Evolutionary conservation across 495 filamentous ascomycete genomes (phyloP).

Genomic region (Hypoxylon cercidicola): DNA sequence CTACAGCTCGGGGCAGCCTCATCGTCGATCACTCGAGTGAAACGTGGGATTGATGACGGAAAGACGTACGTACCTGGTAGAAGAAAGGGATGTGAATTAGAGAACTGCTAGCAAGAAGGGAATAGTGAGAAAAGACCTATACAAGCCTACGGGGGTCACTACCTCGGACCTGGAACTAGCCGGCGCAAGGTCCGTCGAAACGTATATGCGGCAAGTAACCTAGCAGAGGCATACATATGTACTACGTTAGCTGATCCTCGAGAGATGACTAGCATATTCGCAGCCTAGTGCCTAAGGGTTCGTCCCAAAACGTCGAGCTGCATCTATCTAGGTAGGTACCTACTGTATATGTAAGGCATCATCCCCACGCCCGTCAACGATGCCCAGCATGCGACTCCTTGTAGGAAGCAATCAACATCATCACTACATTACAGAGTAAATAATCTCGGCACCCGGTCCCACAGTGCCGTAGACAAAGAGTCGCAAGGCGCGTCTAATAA

Average conservation of each 20-base stretch:
- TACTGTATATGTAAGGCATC: conserved; percentile 29
- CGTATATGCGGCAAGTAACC: conserved; percentile 17
- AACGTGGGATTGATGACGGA: conserved; percentile 22
- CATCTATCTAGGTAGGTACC: conserved; percentile 14
- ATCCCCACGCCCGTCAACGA: conserved; percentile 36
- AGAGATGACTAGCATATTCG: conserved; percentile 42
- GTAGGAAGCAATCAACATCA: conserved; percentile 11
- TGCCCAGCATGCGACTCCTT: conserved; percentile 6
- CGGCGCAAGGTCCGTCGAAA: conserved; percentile 32
- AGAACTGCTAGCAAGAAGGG: no score
- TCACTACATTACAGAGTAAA: neutral
- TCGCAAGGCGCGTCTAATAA: neutral
- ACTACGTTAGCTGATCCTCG: conserved; percentile 23
- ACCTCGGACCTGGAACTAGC: conserved; percentile 36
- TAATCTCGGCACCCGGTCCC: conserved; percentile 16
- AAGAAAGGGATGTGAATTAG: neutral
- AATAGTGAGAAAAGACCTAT: neutral
- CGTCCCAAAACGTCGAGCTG: conserved; percentile 38
- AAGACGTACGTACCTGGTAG: conserved; percentile 3
- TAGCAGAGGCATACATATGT: no score
- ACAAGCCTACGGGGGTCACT: conserved; percentile 5
- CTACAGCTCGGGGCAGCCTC: conserved; percentile 37
- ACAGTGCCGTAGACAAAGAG: conserved; percentile 14
- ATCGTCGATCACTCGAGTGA: conserved; percentile 30
- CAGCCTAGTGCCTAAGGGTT: conserved; percentile 40